phyloP scores from a whole-genome alignment of 1,284 basidiomycete species.

The Golubevia pallescens region DNA sequence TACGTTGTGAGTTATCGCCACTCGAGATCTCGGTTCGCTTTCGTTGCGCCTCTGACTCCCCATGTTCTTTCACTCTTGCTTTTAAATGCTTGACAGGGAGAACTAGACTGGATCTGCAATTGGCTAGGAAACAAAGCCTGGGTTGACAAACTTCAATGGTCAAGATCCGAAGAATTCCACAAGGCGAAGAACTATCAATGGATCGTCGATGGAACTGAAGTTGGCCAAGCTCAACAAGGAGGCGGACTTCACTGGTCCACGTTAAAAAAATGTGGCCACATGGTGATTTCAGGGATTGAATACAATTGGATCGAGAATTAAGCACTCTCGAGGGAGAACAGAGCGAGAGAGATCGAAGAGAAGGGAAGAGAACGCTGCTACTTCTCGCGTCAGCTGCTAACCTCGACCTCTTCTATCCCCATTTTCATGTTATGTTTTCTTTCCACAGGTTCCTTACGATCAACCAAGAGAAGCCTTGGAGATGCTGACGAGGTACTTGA shows the following conservation, averaged over 20 bases:
- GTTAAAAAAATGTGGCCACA: background rate
- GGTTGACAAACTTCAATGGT: slow-evolving; percentile 20
- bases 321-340: no score
- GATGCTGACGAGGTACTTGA: no score
- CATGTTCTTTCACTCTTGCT: background rate
- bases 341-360: no score
- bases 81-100: slow-evolving; percentile 7
- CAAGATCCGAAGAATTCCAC: background rate
- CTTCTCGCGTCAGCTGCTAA: no score
- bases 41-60: background rate
- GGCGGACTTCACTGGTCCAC: background rate
- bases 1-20: slow-evolving; percentile 20
- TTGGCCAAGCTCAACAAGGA: background rate
- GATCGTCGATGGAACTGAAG: background rate
- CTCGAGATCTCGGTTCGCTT: background rate
- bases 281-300: background rate
- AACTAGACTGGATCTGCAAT: slow-evolving; percentile 50
- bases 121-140: slow-evolving; percentile 35
- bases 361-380: no score
- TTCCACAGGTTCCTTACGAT: no score
- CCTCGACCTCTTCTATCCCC: no score
- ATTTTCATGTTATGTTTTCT: no score
- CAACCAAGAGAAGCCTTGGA: no score
- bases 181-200: background rate
- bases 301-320: no score